Base-by-base conservation (phyloP, 2,329 filamentous ascomycete species). In the Fusarium anguioides region DNA sequence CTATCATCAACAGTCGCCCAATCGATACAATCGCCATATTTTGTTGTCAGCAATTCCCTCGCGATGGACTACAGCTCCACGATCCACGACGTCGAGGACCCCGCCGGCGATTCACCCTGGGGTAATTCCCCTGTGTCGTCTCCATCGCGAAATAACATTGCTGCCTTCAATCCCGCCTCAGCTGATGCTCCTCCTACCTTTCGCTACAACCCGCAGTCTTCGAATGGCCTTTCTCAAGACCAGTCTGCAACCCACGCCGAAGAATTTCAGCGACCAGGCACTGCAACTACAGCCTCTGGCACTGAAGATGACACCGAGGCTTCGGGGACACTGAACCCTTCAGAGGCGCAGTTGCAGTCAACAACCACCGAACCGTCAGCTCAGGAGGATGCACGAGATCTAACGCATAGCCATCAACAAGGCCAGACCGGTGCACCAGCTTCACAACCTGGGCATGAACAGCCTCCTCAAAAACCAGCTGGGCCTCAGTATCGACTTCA, bases 401-500 rank as follows among this genome's bases (percentile, higher is more conserved):
- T 61, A 17, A 63, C 20, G 59, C 75, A 73, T 20, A 64, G 74
- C 8, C 69, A 74, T 14, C 77, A 79, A 51, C 74, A 74, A 23
- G 71, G 63, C 14, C 72, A 71, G 18, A 52, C 60, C 35, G 56
- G 59, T 37, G 64, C 50, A n/a, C 36, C 63, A 31, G 62, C 59
- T 14, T 56, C 55, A 37, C 76, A 73, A 39, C 37, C 68, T 20
- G 68, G 61, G n/a, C 79, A 81, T 42, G 76, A 78, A 50, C 80
- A 81, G 60, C 82, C 82, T 54, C 88, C 87, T 5, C 93, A 88
- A 4, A 77, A 80, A 68, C 80, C 83, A 12, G 81, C 87, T 40
- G 86, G 87, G 53, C 90, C 92, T 26, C 87, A 91, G 64, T 94
- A 92, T 79, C 95, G 93, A 79, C 86, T 99, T 35, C 94, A 97